These are phyloP conservation scores for Cladosporium austrohemisphaericum DNA, from an alignment of 2,329 filamentous ascomycete species.

Conservation along the genomic window DNA sequence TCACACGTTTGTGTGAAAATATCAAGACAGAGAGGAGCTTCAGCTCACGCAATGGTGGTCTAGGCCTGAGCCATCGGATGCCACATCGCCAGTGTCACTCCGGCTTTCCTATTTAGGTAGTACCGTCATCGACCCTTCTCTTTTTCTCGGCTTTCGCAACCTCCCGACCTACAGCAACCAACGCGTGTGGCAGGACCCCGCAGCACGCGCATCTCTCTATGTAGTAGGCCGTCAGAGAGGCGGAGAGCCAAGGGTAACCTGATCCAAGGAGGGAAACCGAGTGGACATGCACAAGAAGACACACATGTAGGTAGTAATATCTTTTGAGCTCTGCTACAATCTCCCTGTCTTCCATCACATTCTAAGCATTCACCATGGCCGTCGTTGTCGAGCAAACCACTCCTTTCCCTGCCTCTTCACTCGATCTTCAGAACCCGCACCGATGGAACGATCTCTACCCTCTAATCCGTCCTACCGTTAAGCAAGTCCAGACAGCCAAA, in stretches of 20 bases:
- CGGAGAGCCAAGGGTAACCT: slow-evolving; percentile 4
- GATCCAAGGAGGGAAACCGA: slow-evolving; percentile 9
- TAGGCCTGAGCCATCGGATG: too few relatives aligned
- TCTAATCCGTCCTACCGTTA: slow-evolving; percentile 32
- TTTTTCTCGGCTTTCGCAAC: background rate
- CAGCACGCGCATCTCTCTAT: slow-evolving; percentile 14
- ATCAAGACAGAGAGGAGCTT: too few relatives aligned
- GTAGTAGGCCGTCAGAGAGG: slow-evolving; percentile 12
- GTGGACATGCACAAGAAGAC: background rate
- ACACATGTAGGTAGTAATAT: background rate
- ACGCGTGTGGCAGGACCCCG: slow-evolving; percentile 3
- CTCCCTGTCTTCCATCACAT: background rate
- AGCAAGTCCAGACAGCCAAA: slow-evolving; percentile 25
- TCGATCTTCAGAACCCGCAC: slow-evolving; percentile 30
- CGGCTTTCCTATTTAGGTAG: slow-evolving; percentile 2
- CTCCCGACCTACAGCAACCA: background rate
- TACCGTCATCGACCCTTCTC: background rate
- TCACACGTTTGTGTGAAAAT: too few relatives aligned
- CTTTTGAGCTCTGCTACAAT: background rate
- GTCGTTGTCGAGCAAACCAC: slow-evolving; percentile 37
- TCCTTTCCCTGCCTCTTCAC: slow-evolving; percentile 27
- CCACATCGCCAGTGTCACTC: too few relatives aligned
- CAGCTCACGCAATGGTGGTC: too few relatives aligned
- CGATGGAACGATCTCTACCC: slow-evolving; percentile 34
- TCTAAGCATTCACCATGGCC: slow-evolving; percentile 28